Evolutionary conservation across 2,329 filamentous ascomycete genomes (phyloP).

Genomic region (Bisporella sp.): DNA sequence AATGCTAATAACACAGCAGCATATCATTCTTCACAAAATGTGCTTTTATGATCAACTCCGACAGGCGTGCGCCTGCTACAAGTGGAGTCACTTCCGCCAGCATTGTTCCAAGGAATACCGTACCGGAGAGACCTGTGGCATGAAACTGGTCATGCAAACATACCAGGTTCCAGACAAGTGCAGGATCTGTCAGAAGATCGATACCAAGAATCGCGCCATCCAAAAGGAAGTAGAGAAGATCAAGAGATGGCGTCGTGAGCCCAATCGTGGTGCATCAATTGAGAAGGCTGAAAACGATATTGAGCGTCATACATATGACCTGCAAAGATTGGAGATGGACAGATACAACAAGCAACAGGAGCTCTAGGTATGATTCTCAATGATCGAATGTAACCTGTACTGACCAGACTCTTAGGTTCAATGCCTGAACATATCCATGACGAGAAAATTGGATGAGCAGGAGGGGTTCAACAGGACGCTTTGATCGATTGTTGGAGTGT

Average conservation of each 20-base stretch:
- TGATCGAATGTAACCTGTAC: conserved; percentile 19
- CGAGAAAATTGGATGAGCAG: too few relatives aligned
- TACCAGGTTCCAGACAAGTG: conserved; percentile 55
- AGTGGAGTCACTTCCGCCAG: conserved; percentile 87
- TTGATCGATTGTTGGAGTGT: not conserved
- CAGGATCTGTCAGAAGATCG: conserved; percentile 81
- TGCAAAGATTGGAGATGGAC: conserved; percentile 35
- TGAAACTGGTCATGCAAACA: conserved; percentile 80
- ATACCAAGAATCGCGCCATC: conserved; percentile 72
- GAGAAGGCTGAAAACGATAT: conserved; percentile 66
- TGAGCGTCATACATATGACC: conserved; percentile 54
- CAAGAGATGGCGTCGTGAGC: conserved; percentile 65
- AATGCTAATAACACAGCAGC: conserved; percentile 1
- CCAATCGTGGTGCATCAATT: conserved; percentile 58
- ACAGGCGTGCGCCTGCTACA: conserved; percentile 84
- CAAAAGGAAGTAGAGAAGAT: conserved; percentile 70
- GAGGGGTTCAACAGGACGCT: too few relatives aligned
- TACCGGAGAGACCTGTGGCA: conserved; percentile 91
- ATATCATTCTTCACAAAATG: conserved; percentile 47
- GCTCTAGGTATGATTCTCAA: conserved; percentile 9
- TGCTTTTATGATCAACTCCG: conserved; percentile 92
- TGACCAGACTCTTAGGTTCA: conserved; percentile 22
- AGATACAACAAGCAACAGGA: not conserved
- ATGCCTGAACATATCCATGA: conserved; percentile 1
- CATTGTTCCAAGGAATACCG: conserved; percentile 94